These are phyloP conservation scores for Neurospora sp. DNA, from an alignment of 495 filamentous ascomycete genomes.

Conservation along the genomic window DNA sequence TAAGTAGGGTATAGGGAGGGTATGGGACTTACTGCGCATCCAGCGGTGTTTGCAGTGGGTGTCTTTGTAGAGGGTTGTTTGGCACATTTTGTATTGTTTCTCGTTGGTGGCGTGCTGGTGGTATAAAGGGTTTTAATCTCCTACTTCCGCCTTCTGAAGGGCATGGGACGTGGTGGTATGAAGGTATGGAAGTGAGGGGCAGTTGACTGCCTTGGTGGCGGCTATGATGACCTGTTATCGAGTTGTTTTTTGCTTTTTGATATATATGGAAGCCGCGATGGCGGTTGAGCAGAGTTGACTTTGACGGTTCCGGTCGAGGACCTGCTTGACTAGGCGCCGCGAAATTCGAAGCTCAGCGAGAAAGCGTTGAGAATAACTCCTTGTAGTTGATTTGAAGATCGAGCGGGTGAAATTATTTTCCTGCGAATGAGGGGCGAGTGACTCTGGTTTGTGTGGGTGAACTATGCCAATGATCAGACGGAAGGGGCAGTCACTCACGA, in stretches of 20 bases:
- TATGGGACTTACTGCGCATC: too few relatives aligned
- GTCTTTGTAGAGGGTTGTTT: constrained; percentile 24
- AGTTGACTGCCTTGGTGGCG: neutral
- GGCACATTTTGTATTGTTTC: constrained; percentile 18
- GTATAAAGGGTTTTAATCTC: neutral
- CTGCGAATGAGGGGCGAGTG: neutral
- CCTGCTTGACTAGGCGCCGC: too few relatives aligned
- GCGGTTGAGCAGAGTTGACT: too few relatives aligned
- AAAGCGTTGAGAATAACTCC: neutral
- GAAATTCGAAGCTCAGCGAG: too few relatives aligned
- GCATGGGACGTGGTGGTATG: neutral
- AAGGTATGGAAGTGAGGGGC: neutral
- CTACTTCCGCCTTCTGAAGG: too few relatives aligned
- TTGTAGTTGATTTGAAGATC: neutral
- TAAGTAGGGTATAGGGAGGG: too few relatives aligned
- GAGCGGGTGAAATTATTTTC: neutral
- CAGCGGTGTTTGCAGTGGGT: constrained; percentile 30
- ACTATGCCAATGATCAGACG: neutral
- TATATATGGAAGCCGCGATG: neutral
- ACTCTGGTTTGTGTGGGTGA: neutral
- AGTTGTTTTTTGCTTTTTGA: neutral
- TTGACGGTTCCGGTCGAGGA: too few relatives aligned
- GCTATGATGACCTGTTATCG: neutral
- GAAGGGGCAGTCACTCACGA: neutral
- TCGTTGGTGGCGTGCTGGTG: neutral